Evolutionary conservation across 2,329 filamentous ascomycete species (phyloP).

Genomic region (Hypomyces perniciosus): DNA sequence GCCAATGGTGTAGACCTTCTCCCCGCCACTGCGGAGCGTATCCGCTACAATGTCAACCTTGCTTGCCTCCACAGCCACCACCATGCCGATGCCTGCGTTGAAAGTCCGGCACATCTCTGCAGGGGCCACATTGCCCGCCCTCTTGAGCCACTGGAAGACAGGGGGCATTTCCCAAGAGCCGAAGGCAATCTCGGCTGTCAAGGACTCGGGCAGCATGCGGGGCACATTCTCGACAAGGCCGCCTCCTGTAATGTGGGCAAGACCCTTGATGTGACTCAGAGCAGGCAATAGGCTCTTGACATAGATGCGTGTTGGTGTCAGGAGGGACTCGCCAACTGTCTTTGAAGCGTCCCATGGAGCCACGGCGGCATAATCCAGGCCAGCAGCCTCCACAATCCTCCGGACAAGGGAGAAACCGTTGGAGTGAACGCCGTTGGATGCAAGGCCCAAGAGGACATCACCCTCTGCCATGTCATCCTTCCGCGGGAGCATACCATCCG

Average conservation of each 20-base stretch:
- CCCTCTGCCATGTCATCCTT: constrained; percentile 70
- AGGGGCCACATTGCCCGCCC: constrained; percentile 61
- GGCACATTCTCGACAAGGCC: constrained; percentile 92
- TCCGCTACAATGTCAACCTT: constrained; percentile 56
- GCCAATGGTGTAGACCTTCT: constrained; percentile 73
- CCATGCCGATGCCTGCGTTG: constrained; percentile 94
- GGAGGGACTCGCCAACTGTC: constrained; percentile 67
- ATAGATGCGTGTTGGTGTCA: constrained; percentile 91
- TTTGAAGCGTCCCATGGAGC: constrained; percentile 68
- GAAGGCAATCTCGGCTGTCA: constrained; percentile 78
- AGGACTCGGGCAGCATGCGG: constrained; percentile 74
- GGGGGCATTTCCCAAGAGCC: constrained; percentile 66
- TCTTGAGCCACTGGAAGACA: constrained; percentile 84
- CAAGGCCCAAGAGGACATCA: constrained; percentile 80
- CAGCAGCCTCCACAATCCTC: constrained; percentile 71
- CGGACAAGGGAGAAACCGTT: constrained; percentile 98
- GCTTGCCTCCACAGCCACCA: constrained; percentile 66
- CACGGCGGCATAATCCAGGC: constrained; percentile 62
- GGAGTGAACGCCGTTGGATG: constrained; percentile 83
- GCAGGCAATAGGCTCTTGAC: constrained; percentile 73
- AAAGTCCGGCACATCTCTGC: constrained; percentile 86
- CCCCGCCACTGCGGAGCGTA: constrained; percentile 53
- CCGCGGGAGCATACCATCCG: constrained; percentile 66
- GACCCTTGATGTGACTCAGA: constrained; percentile 70
- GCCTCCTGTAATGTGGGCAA: constrained; percentile 95